phyloP scores from a whole-genome alignment of 345 rosid genomes.

The Populus simonii region DNA sequence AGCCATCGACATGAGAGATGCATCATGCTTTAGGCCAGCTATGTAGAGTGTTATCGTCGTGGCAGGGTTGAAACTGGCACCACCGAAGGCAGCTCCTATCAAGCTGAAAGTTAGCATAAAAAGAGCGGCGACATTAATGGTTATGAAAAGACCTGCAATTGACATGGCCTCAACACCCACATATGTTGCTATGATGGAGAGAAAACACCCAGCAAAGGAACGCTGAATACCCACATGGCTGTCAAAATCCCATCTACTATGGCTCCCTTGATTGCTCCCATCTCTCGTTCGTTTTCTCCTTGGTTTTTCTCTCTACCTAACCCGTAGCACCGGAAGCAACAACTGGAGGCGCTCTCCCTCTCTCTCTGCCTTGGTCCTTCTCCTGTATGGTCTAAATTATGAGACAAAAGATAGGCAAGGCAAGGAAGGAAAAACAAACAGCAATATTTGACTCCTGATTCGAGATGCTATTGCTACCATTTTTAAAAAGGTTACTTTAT shows the following conservation, averaged over 20 bases:
- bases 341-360: background rate
- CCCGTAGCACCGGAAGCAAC: background rate
- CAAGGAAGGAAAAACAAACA: background rate
- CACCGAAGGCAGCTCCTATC: constrained; percentile 21
- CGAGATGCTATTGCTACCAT: too few species aligned
- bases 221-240: constrained; percentile 25
- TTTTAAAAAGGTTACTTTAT: too few species aligned
- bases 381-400: background rate
- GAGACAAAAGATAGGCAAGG: background rate
- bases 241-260: constrained; percentile 21
- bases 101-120: constrained; percentile 22
- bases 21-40: constrained; percentile 29
- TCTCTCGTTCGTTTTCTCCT: background rate
- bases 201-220: constrained; percentile 16
- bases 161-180: constrained; percentile 14
- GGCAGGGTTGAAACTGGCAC: constrained; percentile 31
- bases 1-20: constrained; percentile 34
- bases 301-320: background rate
- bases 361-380: background rate
- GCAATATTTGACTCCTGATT: too few species aligned
- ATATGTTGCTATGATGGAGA: constrained; percentile 8
- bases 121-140: constrained; percentile 17
- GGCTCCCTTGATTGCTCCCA: constrained; percentile 19
- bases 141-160: constrained; percentile 11
- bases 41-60: constrained; percentile 16